Conservation (phyloP, 2,329 filamentous ascomycete genomes). For the Diaporthe australafricana region DNA sequence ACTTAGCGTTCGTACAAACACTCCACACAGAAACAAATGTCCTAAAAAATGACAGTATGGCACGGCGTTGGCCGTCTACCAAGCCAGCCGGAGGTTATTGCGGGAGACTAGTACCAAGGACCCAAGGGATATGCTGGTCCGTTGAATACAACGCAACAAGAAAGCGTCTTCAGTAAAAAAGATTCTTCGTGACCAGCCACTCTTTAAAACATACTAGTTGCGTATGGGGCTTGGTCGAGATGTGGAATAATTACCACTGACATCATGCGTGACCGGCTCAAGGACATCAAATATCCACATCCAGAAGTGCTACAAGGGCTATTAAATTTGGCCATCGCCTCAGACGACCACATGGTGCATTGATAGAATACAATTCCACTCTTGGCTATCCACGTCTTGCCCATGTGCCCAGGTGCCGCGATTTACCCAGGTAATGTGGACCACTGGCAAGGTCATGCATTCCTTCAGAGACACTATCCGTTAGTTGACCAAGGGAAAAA, state of each 20-base stretch:
- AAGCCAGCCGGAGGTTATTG: too few relatives aligned
- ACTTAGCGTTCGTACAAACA: too few relatives aligned
- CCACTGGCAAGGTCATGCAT: neutral
- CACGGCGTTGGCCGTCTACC: too few relatives aligned
- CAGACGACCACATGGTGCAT: neutral
- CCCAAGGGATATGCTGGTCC: too few relatives aligned
- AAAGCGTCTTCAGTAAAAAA: too few relatives aligned
- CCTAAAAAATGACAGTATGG: too few relatives aligned
- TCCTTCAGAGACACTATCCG: neutral
- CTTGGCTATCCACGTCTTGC: neutral
- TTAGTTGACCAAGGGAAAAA: neutral
- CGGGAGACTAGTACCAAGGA: too few relatives aligned
- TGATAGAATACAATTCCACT: neutral
- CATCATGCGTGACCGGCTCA: neutral
- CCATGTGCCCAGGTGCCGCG: neutral
- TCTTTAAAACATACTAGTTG: neutral
- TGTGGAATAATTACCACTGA: neutral
- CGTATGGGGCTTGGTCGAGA: neutral
- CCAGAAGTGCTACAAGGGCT: neutral
- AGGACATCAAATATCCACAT: neutral
- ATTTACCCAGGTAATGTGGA: neutral
- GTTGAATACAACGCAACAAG: too few relatives aligned
- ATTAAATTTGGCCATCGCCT: neutral
- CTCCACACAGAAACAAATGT: too few relatives aligned
- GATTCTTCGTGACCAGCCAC: too few relatives aligned